phyloP scores from a whole-genome alignment of 352 stramenopile genomes.

The Phytophthora colocasiae region DNA sequence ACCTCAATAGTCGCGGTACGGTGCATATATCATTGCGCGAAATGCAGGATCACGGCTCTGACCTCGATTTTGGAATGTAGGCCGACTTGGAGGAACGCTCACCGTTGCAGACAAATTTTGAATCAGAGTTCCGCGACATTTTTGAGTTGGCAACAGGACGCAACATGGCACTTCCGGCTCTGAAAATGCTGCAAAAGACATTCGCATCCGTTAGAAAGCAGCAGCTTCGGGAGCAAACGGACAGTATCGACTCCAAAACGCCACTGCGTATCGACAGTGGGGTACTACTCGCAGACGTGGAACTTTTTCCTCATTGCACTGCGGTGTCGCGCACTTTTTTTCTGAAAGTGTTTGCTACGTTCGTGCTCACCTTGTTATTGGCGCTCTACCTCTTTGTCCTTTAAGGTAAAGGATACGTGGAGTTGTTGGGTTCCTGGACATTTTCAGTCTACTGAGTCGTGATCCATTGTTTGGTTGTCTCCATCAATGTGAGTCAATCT shows the following conservation, averaged over 20 bases:
- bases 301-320: constrained; percentile 49
- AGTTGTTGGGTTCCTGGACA: neutral
- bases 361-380: constrained; percentile 66
- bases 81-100: constrained; percentile 54
- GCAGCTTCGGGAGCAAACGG: constrained; percentile 30
- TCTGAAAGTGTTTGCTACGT: constrained; percentile 69
- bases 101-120: constrained; percentile 56
- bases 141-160: constrained; percentile 71
- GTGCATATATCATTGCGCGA: neutral
- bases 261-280: constrained; percentile 47
- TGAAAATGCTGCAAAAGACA: constrained; percentile 59
- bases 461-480: constrained; percentile 5
- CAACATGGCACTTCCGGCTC: constrained; percentile 47
- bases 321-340: constrained; percentile 69
- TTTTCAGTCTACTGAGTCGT: neutral
- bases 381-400: constrained; percentile 54
- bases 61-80: constrained; percentile 8
- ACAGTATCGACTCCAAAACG: constrained; percentile 17
- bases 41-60: neutral
- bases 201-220: constrained; percentile 35
- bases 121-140: constrained; percentile 77
- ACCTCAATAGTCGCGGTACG: constrained; percentile 58
- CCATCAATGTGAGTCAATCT: constrained; percentile 10
- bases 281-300: constrained; percentile 59
- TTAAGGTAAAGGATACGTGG: constrained; percentile 19